Evolutionary conservation across 2,329 filamentous ascomycete genomes (phyloP).

Genomic region (Cercospora sesami): DNA sequence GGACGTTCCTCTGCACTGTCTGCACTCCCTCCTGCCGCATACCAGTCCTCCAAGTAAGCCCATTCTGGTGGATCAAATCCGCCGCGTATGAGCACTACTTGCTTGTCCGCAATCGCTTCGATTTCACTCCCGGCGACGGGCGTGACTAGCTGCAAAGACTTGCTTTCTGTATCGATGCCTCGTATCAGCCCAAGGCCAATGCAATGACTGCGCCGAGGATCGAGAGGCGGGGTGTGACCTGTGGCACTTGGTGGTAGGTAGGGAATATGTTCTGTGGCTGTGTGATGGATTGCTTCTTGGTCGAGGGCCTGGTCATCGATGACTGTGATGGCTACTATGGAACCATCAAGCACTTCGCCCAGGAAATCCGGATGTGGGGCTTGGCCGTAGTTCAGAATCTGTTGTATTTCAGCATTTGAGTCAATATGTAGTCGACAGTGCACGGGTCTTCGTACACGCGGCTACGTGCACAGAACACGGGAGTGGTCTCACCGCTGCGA

Average conservation of each 20-base stretch:
- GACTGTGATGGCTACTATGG: constrained; percentile 66
- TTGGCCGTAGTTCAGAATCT: constrained; percentile 66
- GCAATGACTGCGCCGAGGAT: constrained; percentile 60
- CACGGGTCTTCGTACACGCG: not conserved
- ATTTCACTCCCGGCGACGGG: constrained; percentile 50
- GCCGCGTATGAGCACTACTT: constrained; percentile 65
- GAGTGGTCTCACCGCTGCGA: constrained; percentile 51
- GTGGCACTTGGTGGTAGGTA: constrained; percentile 59
- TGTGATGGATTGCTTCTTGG: constrained; percentile 39
- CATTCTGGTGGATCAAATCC: constrained; percentile 68
- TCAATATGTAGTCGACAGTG: not conserved
- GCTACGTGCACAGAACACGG: not conserved
- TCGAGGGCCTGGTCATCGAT: constrained; percentile 47
- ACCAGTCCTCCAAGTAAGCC: constrained; percentile 67
- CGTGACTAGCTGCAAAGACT: constrained; percentile 64
- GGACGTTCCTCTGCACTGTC: constrained; percentile 29
- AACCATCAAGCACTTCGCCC: constrained; percentile 67
- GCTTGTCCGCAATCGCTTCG: constrained; percentile 25
- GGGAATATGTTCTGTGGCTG: constrained; percentile 59
- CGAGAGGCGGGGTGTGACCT: constrained; percentile 51
- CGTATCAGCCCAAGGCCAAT: constrained; percentile 69
- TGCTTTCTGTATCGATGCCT: constrained; percentile 60
- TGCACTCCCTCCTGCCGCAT: constrained; percentile 32
- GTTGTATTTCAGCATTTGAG: not conserved
- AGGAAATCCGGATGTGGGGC: constrained; percentile 61